phyloP scores from a whole-genome alignment of 1,284 basidiomycete species.

The Tilletia horrida region DNA sequence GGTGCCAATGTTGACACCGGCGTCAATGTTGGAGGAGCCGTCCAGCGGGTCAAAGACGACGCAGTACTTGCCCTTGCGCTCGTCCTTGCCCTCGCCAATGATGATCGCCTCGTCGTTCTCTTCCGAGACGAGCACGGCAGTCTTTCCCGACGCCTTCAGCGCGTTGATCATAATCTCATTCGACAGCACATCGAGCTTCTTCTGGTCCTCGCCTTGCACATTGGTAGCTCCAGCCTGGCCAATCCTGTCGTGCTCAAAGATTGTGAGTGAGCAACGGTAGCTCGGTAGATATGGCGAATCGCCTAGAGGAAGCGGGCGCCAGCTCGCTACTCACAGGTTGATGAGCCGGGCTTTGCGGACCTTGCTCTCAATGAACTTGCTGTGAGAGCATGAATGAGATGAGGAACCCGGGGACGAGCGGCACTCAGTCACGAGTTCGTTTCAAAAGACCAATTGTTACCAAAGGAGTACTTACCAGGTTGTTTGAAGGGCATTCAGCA shows the following conservation, averaged over 20 bases:
- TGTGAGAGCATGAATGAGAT: conserved; percentile 16
- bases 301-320: no score
- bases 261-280: neutral
- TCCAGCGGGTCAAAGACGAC: conserved; percentile 99
- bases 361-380: conserved; percentile 91
- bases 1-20: conserved; percentile 99
- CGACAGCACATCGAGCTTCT: conserved; percentile 94
- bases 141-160: conserved; percentile 87
- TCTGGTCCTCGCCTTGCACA: conserved; percentile 98
- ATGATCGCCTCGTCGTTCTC: conserved; percentile 89
- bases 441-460: no score
- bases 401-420: neutral
- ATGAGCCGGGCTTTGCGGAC: conserved; percentile 94
- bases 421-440: no score
- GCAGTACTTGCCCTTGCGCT: conserved; percentile 63
- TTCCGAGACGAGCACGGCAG: conserved; percentile 92
- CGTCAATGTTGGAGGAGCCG: conserved; percentile 97
- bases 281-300: no score
- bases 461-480: conserved; percentile 55
- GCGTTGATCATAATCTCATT: conserved; percentile 99
- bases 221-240: conserved; percentile 94
- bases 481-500: conserved; percentile 92
- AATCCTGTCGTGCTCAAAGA: conserved; percentile 62
- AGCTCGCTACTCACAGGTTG: conserved; percentile 71
- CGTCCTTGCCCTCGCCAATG: conserved; percentile 63